Evolutionary conservation across 257 asterid genomes (phyloP).

Genomic region (Striga asiatica): DNA sequence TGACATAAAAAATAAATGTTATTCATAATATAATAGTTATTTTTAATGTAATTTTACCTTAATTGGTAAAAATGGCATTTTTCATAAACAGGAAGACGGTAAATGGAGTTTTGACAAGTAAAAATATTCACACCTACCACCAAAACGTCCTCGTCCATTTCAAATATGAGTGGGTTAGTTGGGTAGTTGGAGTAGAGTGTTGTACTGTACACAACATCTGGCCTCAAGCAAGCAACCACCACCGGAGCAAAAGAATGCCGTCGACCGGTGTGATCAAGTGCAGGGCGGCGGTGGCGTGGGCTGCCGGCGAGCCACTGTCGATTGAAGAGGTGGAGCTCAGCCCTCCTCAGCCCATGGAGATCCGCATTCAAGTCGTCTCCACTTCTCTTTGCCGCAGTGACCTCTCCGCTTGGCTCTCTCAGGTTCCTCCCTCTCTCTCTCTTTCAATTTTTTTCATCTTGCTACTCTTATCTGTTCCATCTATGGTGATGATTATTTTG

Average conservation of each 20-base stretch:
- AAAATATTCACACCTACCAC: not conserved
- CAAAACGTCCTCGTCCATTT: not conserved
- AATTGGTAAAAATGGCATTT: too few species aligned
- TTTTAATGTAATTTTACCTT: too few species aligned
- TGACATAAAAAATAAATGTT: too few species aligned
- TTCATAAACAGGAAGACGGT: too few species aligned
- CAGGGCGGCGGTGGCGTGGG: conserved; percentile 93
- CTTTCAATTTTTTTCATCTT: not conserved
- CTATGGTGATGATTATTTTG: not conserved
- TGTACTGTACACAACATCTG: too few species aligned
- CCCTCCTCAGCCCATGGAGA: conserved; percentile 85
- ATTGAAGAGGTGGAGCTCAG: conserved; percentile 79
- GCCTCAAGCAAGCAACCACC: not conserved
- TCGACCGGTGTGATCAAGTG: conserved; percentile 40
- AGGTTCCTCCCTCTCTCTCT: conserved; percentile 23
- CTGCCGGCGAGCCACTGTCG: conserved; percentile 60
- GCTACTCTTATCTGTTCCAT: too few species aligned
- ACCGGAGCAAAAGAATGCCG: conserved; percentile 9
- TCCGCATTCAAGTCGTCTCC: conserved; percentile 70
- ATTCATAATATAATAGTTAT: too few species aligned
- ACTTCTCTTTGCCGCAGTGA: conserved; percentile 94
- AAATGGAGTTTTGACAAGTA: too few species aligned
- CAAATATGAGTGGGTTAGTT: conserved; percentile 3
- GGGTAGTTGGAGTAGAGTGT: too few species aligned
- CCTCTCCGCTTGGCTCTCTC: conserved; percentile 72